Evolutionary conservation across 208 protist species (phyloP).

Genomic region (Trypanosoma scelopori): DNA sequence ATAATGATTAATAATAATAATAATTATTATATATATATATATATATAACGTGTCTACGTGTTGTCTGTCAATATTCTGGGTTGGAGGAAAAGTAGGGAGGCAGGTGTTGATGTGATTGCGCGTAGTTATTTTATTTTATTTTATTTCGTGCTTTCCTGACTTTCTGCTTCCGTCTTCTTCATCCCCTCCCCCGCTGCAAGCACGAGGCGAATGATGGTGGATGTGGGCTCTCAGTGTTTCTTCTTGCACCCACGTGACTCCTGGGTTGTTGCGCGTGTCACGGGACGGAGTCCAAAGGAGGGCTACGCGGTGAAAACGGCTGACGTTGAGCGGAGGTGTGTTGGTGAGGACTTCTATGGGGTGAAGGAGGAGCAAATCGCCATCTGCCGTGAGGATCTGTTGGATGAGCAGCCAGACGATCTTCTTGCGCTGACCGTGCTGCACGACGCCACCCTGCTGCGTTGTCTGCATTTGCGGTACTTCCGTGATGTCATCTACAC

Average conservation of each 20-base stretch:
- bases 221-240: constrained; percentile 24
- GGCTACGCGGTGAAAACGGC: constrained; percentile 12
- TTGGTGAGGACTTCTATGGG: constrained; percentile 18
- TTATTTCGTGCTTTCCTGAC: background rate
- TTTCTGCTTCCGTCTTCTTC: background rate
- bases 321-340: constrained; percentile 18
- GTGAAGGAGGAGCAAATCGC: constrained; percentile 6
- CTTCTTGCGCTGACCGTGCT: constrained; percentile 37
- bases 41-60: no score
- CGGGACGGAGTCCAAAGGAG: background rate
- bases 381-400: constrained; percentile 26
- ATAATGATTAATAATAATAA: no score
- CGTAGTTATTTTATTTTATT: no score
- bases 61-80: no score
- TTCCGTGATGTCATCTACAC: constrained; percentile 51
- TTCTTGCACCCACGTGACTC: constrained; percentile 28
- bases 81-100: background rate
- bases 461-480: constrained; percentile 37
- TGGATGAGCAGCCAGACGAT: constrained; percentile 34
- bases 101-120: no score
- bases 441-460: constrained; percentile 40
- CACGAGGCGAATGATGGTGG: background rate
- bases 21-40: no score
- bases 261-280: constrained; percentile 24
- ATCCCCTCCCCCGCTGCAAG: background rate